These are phyloP conservation scores for Mycena sanguinolenta DNA, from an alignment of 768 basidiomycete genomes.

Conservation along the genomic window DNA sequence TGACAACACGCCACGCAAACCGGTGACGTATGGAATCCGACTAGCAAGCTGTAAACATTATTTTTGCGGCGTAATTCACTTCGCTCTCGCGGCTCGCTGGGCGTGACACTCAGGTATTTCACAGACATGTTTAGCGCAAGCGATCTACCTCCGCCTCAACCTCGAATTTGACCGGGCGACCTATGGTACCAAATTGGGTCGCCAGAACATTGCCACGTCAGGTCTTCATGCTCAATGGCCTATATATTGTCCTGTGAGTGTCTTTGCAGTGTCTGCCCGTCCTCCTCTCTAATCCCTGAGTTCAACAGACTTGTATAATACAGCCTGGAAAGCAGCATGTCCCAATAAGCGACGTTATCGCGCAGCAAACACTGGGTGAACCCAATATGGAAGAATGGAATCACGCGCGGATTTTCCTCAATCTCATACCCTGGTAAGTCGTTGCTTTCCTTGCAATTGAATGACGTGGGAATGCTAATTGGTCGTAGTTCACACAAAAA, in stretches of 20 bases:
- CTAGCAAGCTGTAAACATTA: slow-evolving; percentile 29
- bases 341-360: neutral
- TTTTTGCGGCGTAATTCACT: slow-evolving; percentile 34
- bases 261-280: neutral
- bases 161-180: slow-evolving; percentile 33
- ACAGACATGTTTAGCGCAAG: slow-evolving; percentile 38
- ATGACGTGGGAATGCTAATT: neutral
- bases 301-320: neutral
- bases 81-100: neutral
- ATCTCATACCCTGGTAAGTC: neutral
- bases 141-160: slow-evolving; percentile 38
- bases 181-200: slow-evolving; percentile 25
- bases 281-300: neutral
- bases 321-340: neutral
- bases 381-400: neutral
- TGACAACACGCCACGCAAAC: slow-evolving; percentile 1
- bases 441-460: neutral
- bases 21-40: slow-evolving; percentile 13
- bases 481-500: neutral
- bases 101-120: neutral
- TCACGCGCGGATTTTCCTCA: neutral
- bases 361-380: neutral
- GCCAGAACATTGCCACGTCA: neutral
- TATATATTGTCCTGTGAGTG: slow-evolving; percentile 32
- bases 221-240: slow-evolving; percentile 29